A percentile compares a stretch with the other conserved stretches of the same genome.
Conservation (phyloP, 495 filamentous ascomycete genomes). For the Evansstolkia leycettana region DNA sequence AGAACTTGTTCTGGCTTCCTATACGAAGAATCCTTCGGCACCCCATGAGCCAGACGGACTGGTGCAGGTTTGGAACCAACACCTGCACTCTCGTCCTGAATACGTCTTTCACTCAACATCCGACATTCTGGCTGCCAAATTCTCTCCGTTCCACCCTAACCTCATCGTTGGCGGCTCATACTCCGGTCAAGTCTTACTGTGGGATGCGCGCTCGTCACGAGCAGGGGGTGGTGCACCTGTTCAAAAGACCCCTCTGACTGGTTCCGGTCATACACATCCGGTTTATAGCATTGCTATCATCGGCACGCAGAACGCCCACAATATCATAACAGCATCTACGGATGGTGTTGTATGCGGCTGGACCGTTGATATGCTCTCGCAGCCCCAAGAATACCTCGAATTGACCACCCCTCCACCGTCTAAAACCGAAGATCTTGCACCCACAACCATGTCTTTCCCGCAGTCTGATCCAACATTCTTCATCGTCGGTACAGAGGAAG, state of each 20-base stretch:
- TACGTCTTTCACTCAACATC: conserved; percentile 94
- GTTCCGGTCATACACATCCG: conserved; percentile 84
- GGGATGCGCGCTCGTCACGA: conserved; percentile 69
- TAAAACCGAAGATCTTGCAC: conserved; percentile 89
- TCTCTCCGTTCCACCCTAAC: conserved; percentile 94
- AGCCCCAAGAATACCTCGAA: conserved; percentile 86
- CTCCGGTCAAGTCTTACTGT: conserved; percentile 92
- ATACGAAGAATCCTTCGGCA: conserved; percentile 91
- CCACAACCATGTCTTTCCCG: conserved; percentile 94
- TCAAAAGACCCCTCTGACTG: conserved; percentile 90
- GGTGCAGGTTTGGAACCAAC: conserved; percentile 93
- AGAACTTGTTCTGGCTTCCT: conserved; percentile 83
- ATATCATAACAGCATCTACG: conserved; percentile 90
- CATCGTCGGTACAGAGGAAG: conserved; percentile 93
- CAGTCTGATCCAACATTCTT: conserved; percentile 94
- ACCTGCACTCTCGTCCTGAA: conserved; percentile 85
- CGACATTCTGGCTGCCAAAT: conserved; percentile 89
- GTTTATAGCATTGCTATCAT: conserved; percentile 93
- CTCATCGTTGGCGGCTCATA: conserved; percentile 92
- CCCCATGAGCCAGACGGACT: conserved; percentile 93
- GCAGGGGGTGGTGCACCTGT: conserved; percentile 70
- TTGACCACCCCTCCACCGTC: conserved; percentile 73
- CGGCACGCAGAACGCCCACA: conserved; percentile 96
- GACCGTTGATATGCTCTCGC: conserved; percentile 92
- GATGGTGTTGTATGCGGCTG: conserved; percentile 95